These are phyloP conservation scores for Ceraceosorus guamensis DNA, from an alignment of 1,284 basidiomycete genomes.

Conservation along the genomic window DNA sequence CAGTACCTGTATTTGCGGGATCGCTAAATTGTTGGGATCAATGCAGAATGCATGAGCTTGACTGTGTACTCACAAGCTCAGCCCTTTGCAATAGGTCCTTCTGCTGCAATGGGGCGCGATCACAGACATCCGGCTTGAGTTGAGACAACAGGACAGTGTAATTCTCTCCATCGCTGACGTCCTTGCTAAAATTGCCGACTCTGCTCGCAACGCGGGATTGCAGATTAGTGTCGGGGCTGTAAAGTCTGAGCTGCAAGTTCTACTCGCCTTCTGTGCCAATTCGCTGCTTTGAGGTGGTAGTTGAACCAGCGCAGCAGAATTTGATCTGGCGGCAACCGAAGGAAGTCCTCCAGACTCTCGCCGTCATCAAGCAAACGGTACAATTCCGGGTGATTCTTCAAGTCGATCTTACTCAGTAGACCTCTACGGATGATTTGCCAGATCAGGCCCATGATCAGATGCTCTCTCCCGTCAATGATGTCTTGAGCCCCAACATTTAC, in stretches of 20 bases:
- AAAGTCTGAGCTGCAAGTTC: conserved; percentile 47
- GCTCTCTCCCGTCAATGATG: conserved; percentile 85
- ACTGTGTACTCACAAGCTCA: too few species aligned
- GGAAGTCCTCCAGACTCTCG: conserved; percentile 90
- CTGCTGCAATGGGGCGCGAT: conserved; percentile 83
- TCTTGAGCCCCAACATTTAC: conserved; percentile 96
- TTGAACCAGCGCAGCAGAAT: conserved; percentile 97
- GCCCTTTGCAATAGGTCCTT: conserved; percentile 73
- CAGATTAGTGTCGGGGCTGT: too few species aligned
- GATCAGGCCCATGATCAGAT: conserved; percentile 94
- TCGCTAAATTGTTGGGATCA: too few species aligned
- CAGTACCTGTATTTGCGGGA: too few species aligned
- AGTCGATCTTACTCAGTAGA: conserved; percentile 86
- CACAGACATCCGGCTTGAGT: conserved; percentile 78
- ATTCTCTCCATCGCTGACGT: conserved; percentile 91
- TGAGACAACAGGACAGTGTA: conserved; percentile 93
- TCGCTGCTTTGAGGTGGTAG: conserved; percentile 91
- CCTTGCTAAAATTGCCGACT: conserved; percentile 94
- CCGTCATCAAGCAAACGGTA: conserved; percentile 92
- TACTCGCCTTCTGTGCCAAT: conserved; percentile 66
- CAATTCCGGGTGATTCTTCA: conserved; percentile 94
- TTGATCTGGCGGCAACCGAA: conserved; percentile 90
- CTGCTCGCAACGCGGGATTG: too few species aligned
- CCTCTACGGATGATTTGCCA: conserved; percentile 97
- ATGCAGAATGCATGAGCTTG: too few species aligned